phyloP scores from a whole-genome alignment of 2,329 filamentous ascomycete species.

The Pseudocercospora ulei region DNA sequence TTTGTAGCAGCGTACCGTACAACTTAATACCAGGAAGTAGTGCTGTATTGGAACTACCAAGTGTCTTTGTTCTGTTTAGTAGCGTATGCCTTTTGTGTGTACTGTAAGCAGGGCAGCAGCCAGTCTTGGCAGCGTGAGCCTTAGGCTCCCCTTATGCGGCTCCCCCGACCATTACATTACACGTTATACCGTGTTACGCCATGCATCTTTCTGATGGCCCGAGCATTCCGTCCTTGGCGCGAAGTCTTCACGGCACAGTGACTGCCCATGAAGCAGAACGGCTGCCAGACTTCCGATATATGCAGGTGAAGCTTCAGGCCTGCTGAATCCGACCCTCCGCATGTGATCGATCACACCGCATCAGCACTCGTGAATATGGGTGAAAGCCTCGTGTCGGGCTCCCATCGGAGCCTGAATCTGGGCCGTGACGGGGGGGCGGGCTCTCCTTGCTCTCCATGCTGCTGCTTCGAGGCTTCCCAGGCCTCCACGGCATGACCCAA shows the following conservation, averaged over 20 bases:
- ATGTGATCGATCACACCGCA: conserved; percentile 10
- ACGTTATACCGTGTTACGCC: too few species aligned
- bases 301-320: conserved; percentile 13
- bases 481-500: conserved; percentile 6
- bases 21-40: too few species aligned
- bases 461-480: conserved; percentile 9
- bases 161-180: too few species aligned
- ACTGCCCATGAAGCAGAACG: conserved; percentile 8
- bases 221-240: too few species aligned
- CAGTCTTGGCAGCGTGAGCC: too few species aligned
- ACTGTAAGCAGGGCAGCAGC: too few species aligned
- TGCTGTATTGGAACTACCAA: too few species aligned
- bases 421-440: conserved; percentile 14
- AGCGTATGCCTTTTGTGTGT: too few species aligned
- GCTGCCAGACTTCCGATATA: conserved; percentile 13
- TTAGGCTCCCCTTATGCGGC: too few species aligned
- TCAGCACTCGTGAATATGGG: conserved; percentile 19
- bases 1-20: too few species aligned
- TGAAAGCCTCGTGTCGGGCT: conserved; percentile 19
- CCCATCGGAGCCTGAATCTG: conserved; percentile 16
- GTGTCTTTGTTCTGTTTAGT: too few species aligned
- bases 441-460: conserved; percentile 11
- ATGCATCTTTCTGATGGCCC: too few species aligned
- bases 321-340: conserved; percentile 12
- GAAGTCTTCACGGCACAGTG: conserved; percentile 8